Evolutionary conservation across 345 rosid species (phyloP).

Genomic region (Murraya paniculata): DNA sequence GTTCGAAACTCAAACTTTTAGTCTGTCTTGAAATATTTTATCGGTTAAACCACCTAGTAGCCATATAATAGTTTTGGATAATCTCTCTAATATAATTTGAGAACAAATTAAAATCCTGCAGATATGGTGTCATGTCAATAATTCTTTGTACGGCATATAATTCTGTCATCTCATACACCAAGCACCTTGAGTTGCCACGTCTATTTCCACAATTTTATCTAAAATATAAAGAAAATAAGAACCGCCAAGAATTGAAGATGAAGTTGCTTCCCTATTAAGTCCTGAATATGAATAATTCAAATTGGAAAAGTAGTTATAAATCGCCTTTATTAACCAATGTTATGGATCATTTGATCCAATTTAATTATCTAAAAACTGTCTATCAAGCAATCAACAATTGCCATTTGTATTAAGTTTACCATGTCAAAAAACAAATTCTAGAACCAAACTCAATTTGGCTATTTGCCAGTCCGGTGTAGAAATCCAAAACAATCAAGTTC

Average conservation of each 20-base stretch:
- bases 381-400: background rate
- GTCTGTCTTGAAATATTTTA: too few relatives aligned
- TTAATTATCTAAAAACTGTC: background rate
- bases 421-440: background rate
- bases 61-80: too few relatives aligned
- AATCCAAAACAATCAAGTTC: constrained; percentile 3
- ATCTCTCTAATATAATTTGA: background rate
- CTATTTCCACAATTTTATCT: too few relatives aligned
- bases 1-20: too few relatives aligned
- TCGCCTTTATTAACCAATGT: background rate
- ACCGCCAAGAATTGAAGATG: background rate
- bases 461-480: background rate
- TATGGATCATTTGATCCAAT: background rate
- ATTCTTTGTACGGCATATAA: background rate
- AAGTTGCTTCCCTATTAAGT: background rate
- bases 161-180: background rate
- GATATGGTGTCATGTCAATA: background rate
- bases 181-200: background rate
- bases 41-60: background rate
- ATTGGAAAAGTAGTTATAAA: background rate
- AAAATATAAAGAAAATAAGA: background rate
- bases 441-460: background rate
- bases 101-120: background rate
- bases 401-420: background rate
- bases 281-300: background rate